phyloP scores from a whole-genome alignment of 164 flowering plant genomes.

The Platanus orientalis region DNA sequence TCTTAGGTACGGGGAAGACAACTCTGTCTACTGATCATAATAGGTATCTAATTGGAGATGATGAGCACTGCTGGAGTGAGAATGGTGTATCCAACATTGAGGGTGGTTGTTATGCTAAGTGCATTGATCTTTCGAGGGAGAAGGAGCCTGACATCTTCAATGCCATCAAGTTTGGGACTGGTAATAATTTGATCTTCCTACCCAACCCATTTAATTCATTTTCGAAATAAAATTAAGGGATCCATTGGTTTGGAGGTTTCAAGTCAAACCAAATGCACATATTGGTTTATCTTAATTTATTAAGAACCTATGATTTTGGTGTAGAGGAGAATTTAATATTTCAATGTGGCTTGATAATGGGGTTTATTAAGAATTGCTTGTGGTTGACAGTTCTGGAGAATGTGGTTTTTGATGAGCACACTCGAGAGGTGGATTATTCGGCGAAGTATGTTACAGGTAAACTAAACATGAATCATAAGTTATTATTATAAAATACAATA shows the following conservation, averaged over 20 bases:
- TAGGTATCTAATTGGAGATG: constrained; percentile 69
- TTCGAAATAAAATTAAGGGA: no score
- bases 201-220: no score
- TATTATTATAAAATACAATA: no score
- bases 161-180: constrained; percentile 97
- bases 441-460: constrained; percentile 80
- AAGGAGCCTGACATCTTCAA: constrained; percentile 98
- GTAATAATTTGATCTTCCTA: constrained; percentile 26
- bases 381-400: constrained; percentile 67
- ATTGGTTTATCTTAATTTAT: no score
- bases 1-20: constrained; percentile 94
- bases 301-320: neutral
- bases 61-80: constrained; percentile 81
- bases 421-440: constrained; percentile 60
- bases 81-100: constrained; percentile 76
- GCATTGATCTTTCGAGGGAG: constrained; percentile 63
- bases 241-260: no score
- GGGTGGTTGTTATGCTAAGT: constrained; percentile 82
- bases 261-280: no score
- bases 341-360: neutral
- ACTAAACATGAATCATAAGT: neutral
- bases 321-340: no score
- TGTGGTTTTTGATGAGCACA: constrained; percentile 88
- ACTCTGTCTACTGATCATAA: constrained; percentile 92
- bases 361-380: neutral